Evolutionary conservation across 306 rosid genomes (phyloP).

Genomic region (Luffa aegyptiaca): DNA sequence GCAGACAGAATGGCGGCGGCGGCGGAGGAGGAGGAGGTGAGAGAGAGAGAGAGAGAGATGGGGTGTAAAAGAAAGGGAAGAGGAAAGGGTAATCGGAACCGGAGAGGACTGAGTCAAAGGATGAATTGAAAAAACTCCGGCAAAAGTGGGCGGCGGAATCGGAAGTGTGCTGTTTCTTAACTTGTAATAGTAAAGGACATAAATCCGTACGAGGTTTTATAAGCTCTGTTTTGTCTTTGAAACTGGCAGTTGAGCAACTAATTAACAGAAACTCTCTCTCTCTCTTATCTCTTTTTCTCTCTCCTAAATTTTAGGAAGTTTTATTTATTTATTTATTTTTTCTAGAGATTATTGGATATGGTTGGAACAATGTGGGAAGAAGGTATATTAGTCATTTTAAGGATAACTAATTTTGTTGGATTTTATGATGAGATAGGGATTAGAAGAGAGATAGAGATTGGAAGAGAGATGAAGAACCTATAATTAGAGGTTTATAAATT

Average conservation of each 20-base stretch:
- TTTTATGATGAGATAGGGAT: too few relatives aligned
- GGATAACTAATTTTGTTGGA: too few relatives aligned
- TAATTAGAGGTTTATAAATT: too few relatives aligned
- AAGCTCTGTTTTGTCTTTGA: neutral
- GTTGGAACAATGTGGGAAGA: neutral
- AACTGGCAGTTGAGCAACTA: neutral
- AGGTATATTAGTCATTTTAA: too few relatives aligned
- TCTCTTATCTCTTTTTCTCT: neutral
- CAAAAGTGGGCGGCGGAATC: neutral
- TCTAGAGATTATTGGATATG: neutral
- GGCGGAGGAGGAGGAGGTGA: neutral
- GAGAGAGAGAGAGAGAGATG: neutral
- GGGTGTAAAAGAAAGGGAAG: neutral
- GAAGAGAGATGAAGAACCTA: too few relatives aligned
- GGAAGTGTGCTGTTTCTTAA: neutral
- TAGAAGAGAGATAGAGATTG: too few relatives aligned
- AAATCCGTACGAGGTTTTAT: neutral
- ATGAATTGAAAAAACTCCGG: neutral
- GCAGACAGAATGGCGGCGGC: neutral
- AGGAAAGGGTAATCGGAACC: neutral
- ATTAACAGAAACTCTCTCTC: neutral
- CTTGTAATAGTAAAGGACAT: too few relatives aligned
- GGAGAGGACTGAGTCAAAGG: neutral
- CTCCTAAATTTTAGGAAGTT: neutral
- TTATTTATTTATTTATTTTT: neutral